phyloP scores from a whole-genome alignment of 1,139 yeast species.

The Suhomyces bokatorum region DNA sequence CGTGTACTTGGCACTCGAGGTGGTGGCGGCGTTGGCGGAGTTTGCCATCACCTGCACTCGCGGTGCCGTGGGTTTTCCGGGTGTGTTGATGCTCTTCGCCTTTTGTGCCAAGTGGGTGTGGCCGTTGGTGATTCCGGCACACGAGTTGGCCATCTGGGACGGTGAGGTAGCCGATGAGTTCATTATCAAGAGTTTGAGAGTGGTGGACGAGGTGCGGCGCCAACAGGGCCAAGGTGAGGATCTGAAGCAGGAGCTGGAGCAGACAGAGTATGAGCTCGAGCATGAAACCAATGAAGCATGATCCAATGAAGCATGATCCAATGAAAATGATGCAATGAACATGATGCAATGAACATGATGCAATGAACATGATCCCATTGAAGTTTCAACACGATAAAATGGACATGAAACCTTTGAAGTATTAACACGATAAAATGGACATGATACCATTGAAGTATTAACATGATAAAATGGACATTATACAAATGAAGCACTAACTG shows the following conservation, averaged over 20 bases:
- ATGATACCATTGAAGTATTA: too few relatives aligned
- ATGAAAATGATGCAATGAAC: too few relatives aligned
- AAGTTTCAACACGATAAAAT: too few relatives aligned
- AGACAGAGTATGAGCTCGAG: conserved; percentile 2
- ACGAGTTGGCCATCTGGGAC: conserved; percentile 65
- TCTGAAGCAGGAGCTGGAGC: neutral
- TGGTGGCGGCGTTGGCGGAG: conserved; percentile 74
- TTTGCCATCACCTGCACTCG: conserved; percentile 82
- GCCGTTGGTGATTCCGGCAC: conserved; percentile 61
- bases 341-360: too few relatives aligned
- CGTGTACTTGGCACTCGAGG: conserved; percentile 57
- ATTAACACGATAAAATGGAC: too few relatives aligned
- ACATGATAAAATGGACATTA: too few relatives aligned
- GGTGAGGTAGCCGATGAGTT: conserved; percentile 68
- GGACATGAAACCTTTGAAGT: too few relatives aligned
- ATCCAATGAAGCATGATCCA: too few relatives aligned
- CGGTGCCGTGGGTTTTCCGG: conserved; percentile 96
- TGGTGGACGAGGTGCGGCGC: conserved; percentile 17
- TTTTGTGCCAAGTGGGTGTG: conserved; percentile 69
- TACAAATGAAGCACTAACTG: too few relatives aligned
- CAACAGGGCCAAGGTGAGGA: neutral
- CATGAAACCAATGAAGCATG: too few relatives aligned
- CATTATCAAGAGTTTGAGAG: conserved; percentile 43
- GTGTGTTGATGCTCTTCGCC: conserved; percentile 60
- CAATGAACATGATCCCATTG: too few relatives aligned